phyloP scores from a whole-genome alignment of 2,329 filamentous ascomycete genomes.

The Tolypocladium pustulatum region DNA sequence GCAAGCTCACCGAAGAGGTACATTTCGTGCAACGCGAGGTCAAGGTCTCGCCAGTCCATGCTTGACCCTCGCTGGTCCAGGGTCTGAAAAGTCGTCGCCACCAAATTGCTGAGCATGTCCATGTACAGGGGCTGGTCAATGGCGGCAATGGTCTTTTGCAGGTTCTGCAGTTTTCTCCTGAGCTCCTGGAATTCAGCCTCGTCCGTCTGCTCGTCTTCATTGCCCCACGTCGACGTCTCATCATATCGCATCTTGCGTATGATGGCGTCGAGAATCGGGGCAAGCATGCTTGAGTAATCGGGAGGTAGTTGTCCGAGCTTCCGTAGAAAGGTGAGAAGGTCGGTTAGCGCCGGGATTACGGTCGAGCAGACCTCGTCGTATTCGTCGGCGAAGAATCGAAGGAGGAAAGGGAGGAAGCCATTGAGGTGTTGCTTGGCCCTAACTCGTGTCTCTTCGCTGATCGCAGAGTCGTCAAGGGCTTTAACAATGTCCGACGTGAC shows the following conservation, averaged over 20 bases:
- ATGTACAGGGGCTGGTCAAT: slow-evolving; percentile 85
- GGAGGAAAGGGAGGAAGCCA: slow-evolving; percentile 72
- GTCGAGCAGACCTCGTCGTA: slow-evolving; percentile 97
- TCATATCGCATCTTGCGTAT: slow-evolving; percentile 96
- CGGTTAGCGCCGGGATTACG: slow-evolving; percentile 85
- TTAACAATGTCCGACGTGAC: slow-evolving; percentile 79
- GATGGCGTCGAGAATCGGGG: slow-evolving; percentile 82
- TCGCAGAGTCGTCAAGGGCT: slow-evolving; percentile 60
- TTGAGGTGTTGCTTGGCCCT: slow-evolving; percentile 76
- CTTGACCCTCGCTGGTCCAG: slow-evolving; percentile 62
- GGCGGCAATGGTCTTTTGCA: slow-evolving; percentile 86
- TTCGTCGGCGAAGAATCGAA: slow-evolving; percentile 94
- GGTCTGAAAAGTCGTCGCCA: slow-evolving; percentile 79
- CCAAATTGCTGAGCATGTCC: slow-evolving; percentile 75
- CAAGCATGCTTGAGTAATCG: slow-evolving; percentile 72
- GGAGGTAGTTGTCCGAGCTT: slow-evolving; percentile 65
- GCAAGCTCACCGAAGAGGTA: slow-evolving; percentile 90
- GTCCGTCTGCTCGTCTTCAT: slow-evolving; percentile 89
- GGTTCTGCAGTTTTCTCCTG: slow-evolving; percentile 74
- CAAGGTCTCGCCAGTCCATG: slow-evolving; percentile 90
- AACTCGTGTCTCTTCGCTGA: slow-evolving; percentile 52
- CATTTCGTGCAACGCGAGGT: slow-evolving; percentile 91
- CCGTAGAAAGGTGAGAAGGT: slow-evolving; percentile 82
- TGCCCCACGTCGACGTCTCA: slow-evolving; percentile 85
- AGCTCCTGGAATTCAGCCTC: slow-evolving; percentile 97